Evolutionary conservation across 176 grass and related monocot species (phyloP).

Genomic region (Oryza glumipatula): DNA sequence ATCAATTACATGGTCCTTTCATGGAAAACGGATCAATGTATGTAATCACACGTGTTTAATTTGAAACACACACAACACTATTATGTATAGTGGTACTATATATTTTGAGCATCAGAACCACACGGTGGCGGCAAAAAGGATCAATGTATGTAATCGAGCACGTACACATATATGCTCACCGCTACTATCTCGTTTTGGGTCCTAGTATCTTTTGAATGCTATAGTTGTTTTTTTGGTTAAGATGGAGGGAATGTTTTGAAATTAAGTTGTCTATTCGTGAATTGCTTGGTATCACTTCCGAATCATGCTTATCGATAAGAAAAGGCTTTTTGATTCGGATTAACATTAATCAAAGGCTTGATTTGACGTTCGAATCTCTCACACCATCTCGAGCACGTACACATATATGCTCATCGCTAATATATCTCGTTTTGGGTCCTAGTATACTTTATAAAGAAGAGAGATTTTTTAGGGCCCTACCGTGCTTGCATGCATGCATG

Average conservation of each 20-base stretch:
- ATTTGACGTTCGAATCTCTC: not conserved
- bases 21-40: not conserved
- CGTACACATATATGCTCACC: no score
- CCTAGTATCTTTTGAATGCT: no score
- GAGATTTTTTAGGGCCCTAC: not conserved
- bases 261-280: no score
- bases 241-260: no score
- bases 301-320: not conserved
- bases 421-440: not conserved
- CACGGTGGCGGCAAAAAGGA: not conserved
- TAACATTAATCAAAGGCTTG: not conserved
- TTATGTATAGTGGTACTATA: not conserved
- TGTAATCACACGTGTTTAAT: not conserved
- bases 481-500: not conserved
- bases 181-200: no score
- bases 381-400: not conserved
- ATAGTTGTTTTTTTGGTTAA: no score
- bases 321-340: not conserved
- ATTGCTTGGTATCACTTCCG: not conserved
- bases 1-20: not conserved
- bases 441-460: not conserved
- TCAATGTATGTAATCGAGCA: no score
- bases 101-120: not conserved
- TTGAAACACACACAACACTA: slow-evolving; percentile 23
- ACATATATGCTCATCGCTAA: not conserved